These are phyloP conservation scores for Lotmaria passim DNA, from an alignment of 208 protist genomes.

Conservation along the genomic window DNA sequence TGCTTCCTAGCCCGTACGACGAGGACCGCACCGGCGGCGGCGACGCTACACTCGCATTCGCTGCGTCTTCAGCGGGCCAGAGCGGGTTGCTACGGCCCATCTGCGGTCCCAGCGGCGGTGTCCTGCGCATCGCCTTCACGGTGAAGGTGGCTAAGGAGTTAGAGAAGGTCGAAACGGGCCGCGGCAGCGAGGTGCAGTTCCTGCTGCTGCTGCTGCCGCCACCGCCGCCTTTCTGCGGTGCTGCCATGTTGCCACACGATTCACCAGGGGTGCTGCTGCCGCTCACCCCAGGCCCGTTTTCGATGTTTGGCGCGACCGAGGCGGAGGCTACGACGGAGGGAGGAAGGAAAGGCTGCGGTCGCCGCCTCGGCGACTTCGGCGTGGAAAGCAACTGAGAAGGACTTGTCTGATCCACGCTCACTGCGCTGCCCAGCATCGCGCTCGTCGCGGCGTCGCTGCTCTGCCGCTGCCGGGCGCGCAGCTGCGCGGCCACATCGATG, in stretches of 20 bases:
- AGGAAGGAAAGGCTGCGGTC: background rate
- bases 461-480: conserved; percentile 3
- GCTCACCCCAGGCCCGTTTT: background rate
- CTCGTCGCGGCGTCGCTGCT: conserved; percentile 3
- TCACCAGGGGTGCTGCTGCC: too few relatives aligned
- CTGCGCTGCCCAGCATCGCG: conserved; percentile 7
- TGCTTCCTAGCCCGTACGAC: too few relatives aligned
- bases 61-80: conserved; percentile 22
- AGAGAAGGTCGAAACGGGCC: background rate
- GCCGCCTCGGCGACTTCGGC: too few relatives aligned
- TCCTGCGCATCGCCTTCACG: background rate
- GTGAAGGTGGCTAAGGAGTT: background rate
- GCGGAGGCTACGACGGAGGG: background rate
- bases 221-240: too few relatives aligned
- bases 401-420: background rate
- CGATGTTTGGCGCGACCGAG: background rate
- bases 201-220: background rate
- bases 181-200: conserved; percentile 12
- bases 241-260: too few relatives aligned
- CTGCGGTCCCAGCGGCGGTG: conserved; percentile 14
- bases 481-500: conserved; percentile 22
- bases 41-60: too few relatives aligned
- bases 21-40: background rate
- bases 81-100: conserved; percentile 20
- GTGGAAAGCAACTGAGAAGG: background rate